A percentile compares a stretch with the other conserved stretches of the same genome.
phyloP scores from a whole-genome alignment of 768 basidiomycete genomes.

The Lactarius hengduanensis region DNA sequence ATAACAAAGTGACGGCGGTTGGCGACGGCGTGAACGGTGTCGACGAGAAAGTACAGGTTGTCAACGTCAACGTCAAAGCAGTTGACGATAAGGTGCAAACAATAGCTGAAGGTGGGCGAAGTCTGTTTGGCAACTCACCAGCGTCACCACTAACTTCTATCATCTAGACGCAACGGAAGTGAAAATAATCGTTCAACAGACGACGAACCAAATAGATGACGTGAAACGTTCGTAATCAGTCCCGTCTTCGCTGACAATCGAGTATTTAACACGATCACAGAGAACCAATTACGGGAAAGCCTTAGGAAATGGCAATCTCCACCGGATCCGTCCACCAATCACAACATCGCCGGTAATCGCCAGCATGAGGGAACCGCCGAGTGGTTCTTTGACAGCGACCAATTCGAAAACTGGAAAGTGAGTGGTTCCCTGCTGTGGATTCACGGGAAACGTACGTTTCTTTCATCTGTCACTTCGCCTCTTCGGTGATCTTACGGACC shows the following conservation, averaged over 20 bases:
- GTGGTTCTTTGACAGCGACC: too few relatives aligned
- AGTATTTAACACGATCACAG: too few relatives aligned
- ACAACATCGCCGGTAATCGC: not conserved
- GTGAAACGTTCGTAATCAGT: too few relatives aligned
- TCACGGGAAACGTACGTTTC: not conserved
- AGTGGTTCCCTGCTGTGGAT: too few relatives aligned
- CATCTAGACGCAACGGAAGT: not conserved
- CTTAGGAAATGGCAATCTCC: too few relatives aligned
- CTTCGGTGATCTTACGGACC: not conserved
- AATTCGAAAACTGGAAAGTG: not conserved
- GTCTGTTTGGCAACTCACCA: not conserved
- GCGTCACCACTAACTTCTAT: not conserved
- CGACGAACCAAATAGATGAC: not conserved
- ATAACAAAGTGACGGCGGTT: not conserved
- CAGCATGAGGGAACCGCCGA: too few relatives aligned
- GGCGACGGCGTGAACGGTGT: too few relatives aligned
- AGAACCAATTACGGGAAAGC: too few relatives aligned
- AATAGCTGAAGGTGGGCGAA: not conserved
- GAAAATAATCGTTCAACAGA: not conserved
- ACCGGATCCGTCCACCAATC: too few relatives aligned
- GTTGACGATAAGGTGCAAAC: not conserved
- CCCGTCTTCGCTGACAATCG: too few relatives aligned
- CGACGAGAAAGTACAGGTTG: too few relatives aligned
- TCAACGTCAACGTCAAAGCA: not conserved
- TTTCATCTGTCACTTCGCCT: too few relatives aligned